Evolutionary conservation across 371 early-diverging fungal genomes (phyloP), one percentile per base, ranked within the genome.

Genomic region (Catenaria anguillulae): DNA sequence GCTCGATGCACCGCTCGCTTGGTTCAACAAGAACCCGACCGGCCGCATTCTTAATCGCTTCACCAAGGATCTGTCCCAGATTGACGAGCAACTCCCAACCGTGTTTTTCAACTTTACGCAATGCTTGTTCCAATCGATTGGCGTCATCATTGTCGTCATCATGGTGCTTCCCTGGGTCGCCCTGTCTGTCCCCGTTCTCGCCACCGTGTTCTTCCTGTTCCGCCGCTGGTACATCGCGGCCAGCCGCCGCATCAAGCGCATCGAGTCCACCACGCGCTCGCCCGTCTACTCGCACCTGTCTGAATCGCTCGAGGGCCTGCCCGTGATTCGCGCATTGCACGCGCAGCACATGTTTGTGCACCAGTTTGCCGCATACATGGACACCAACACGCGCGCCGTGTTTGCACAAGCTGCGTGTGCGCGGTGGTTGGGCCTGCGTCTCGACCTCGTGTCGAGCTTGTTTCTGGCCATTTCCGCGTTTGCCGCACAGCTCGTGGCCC

Each of bases 271-370:
- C 19, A 75, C 78, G 26, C 70, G 75, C 8, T 66, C 68, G 12
- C 76, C 78, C n/a, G 63, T 72, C 36, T 65, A 65, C 43, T 52
- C 65, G 21, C 54, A 45, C 19, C 33, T 65, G 21, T 64, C 64
- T 12, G 64, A 45, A 33, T 58, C 64, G 46, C 36, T 65, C 17
- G 70, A 80, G 56, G 92, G 92, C 34, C 81, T 88, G 2, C 69
- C 82, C 26, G 87, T 85, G 0, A 85, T 91, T 62, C 84, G 91
- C 64, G 89, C 89, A 6, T 87, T 81, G 69, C 79, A 80, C 33
- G 73, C 73, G 17, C 77, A 85, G 64, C 65, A 73, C 35, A 68
- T 83, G 12, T 86, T 87, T 64, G 68, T 79, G 33, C 59, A 81
- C 43, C 79, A 78, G 19, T 73, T 86, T 33, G 73, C 76, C 63